A percentile compares a stretch with the other conserved stretches of the same genome.
Evolutionary conservation across 345 rosid species (phyloP).

Genomic region (Camelina neglecta): DNA sequence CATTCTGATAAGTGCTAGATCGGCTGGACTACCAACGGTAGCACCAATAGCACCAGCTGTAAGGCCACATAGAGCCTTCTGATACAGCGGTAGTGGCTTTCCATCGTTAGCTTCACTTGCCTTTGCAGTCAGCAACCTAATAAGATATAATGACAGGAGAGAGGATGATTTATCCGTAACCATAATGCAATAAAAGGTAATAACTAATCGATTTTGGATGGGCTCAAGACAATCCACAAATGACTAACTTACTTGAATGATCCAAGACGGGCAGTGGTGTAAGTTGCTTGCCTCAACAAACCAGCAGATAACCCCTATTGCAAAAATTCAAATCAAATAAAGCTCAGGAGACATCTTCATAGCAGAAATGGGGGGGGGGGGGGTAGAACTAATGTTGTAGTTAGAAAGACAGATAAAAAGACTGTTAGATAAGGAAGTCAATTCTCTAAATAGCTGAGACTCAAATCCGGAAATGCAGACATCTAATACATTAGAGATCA

Average conservation of each 20-base stretch:
- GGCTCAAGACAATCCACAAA: constrained; percentile 15
- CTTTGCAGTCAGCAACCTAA: constrained; percentile 84
- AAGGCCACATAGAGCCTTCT: constrained; percentile 95
- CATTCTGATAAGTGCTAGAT: constrained; percentile 97
- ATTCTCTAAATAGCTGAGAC: neutral
- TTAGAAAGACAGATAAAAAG: neutral
- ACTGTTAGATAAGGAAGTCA: neutral
- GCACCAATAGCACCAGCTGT: constrained; percentile 99
- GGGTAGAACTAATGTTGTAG: neutral
- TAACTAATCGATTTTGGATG: neutral
- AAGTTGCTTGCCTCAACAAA: constrained; percentile 95
- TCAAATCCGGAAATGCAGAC: neutral
- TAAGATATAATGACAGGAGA: constrained; percentile 23
- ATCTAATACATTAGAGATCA: constrained; percentile 8
- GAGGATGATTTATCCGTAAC: neutral
- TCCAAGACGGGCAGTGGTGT: constrained; percentile 97
- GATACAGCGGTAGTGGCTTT: constrained; percentile 95
- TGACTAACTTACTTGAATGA: constrained; percentile 72
- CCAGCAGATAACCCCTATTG: constrained; percentile 95
- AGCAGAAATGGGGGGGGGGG: constrained; percentile 9
- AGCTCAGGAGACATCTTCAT: constrained; percentile 11
- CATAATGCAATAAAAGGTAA: neutral
- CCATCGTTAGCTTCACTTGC: constrained; percentile 92
- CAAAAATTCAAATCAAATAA: neutral
- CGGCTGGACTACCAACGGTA: constrained; percentile 87